Evolutionary conservation across 441 rosid genomes (phyloP).

Genomic region (Gossypium trilobum): DNA sequence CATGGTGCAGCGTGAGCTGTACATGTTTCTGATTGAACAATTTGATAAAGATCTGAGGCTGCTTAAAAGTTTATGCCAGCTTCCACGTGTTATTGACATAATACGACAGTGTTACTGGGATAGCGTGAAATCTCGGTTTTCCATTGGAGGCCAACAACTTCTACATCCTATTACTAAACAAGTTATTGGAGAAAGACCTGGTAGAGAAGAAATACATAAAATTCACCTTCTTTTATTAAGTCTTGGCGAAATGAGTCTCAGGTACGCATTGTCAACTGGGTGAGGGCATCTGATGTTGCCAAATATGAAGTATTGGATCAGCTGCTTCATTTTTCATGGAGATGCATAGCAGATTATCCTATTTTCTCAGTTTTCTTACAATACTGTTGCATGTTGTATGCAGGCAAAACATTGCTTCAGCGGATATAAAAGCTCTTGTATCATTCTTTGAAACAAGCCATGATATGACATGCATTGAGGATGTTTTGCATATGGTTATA

Average conservation of each 20-base stretch:
- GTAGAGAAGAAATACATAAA: slow-evolving; percentile 79
- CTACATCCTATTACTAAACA: slow-evolving; percentile 56
- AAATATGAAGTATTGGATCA: slow-evolving; percentile 6
- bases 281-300: not conserved
- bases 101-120: slow-evolving; percentile 90
- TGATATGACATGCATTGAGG: slow-evolving; percentile 90
- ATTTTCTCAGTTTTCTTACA: slow-evolving; percentile 13
- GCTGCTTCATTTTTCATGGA: slow-evolving; percentile 9
- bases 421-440: slow-evolving; percentile 68
- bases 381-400: slow-evolving; percentile 19
- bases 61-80: slow-evolving; percentile 65
- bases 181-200: slow-evolving; percentile 73
- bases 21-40: slow-evolving; percentile 89
- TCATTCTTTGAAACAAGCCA: slow-evolving; percentile 87
- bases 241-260: slow-evolving; percentile 97
- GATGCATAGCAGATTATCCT: slow-evolving; percentile 6
- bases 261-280: slow-evolving; percentile 34
- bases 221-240: slow-evolving; percentile 90
- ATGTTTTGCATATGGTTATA: slow-evolving; percentile 85
- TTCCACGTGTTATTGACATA: slow-evolving; percentile 76
- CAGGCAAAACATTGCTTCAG: slow-evolving; percentile 69
- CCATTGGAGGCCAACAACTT: slow-evolving; percentile 77
- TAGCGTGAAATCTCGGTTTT: slow-evolving; percentile 49
- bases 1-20: slow-evolving; percentile 89
- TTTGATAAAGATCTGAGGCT: slow-evolving; percentile 83